These are phyloP conservation scores for Irpex lacteus DNA, from an alignment of 1,284 basidiomycete genomes.

Conservation along the genomic window DNA sequence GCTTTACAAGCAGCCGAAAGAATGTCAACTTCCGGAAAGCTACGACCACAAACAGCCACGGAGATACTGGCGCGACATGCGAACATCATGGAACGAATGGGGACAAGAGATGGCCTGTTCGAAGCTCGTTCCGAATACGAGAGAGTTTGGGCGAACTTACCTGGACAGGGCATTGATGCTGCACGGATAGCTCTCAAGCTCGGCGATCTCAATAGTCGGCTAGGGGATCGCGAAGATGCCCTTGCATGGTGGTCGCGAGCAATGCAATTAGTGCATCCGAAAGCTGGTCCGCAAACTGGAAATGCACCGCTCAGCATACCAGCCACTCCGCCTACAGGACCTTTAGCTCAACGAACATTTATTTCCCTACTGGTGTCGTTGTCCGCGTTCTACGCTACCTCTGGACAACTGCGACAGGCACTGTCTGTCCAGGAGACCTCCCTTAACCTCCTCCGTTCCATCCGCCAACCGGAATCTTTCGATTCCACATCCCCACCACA, in stretches of 20 bases:
- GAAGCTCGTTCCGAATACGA: slow-evolving; percentile 65
- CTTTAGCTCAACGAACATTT: slow-evolving; percentile 67
- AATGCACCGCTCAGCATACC: slow-evolving; percentile 32
- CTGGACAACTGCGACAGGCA: slow-evolving; percentile 66
- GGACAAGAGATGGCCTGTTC: slow-evolving; percentile 49
- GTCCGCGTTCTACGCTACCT: slow-evolving; percentile 68
- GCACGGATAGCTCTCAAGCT: slow-evolving; percentile 64
- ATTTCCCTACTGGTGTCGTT: slow-evolving; percentile 66
- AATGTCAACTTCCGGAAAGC: slow-evolving; percentile 30
- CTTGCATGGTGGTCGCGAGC: slow-evolving; percentile 65
- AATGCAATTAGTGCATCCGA: slow-evolving; percentile 39
- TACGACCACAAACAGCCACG: slow-evolving; percentile 51
- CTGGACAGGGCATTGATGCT: slow-evolving; percentile 39
- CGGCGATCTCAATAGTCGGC: slow-evolving; percentile 57
- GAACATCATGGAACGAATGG: slow-evolving; percentile 66
- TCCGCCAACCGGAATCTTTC: slow-evolving; percentile 47
- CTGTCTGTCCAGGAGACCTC: slow-evolving; percentile 64
- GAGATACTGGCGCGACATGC: slow-evolving; percentile 67
- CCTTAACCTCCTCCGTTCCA: slow-evolving; percentile 65
- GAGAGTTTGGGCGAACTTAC: slow-evolving; percentile 52
- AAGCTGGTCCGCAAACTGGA: slow-evolving; percentile 2
- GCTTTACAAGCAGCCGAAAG: slow-evolving; percentile 48
- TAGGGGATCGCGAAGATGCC: slow-evolving; percentile 53
- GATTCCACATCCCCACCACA: slow-evolving; percentile 50
- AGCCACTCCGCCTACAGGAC: slow-evolving; percentile 48